Evolutionary conservation across 768 basidiomycete species (phyloP), one percentile per base, ranked within the genome.

Genomic region (Thelephora aurantiotincta): DNA sequence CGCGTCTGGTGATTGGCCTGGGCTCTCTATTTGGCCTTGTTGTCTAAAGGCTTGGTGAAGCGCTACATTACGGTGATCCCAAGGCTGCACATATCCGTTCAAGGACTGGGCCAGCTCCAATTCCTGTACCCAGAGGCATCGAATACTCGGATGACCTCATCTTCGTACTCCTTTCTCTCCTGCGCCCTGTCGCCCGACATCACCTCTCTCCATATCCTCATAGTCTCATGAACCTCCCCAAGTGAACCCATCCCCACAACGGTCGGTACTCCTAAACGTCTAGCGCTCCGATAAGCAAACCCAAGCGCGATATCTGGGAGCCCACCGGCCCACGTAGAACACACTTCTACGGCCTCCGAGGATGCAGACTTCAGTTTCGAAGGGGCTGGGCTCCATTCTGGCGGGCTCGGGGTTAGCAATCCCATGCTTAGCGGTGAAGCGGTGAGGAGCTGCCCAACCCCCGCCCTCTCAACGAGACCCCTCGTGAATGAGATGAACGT

Each of bases 391-490:
- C 91, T 87, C 89, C 88, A 92, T 2, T 60, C 11, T 1, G 82
- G 82, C 2, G 72, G 69, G 0, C 58, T 59, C 2, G 67, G 62
- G 0, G 78, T 77, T 33, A 93, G 70, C 2, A 92, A 72, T 0
- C 81, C 82, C 89, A 92, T 92, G 58, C 75, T 80, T 46, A 93
- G 68, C 6, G 90, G 90, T 2, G 88, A 89, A 1, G 90, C 90
- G 2, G 80, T 68, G 45, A 90, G 46, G 23, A 93, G 67, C 48
- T 86, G 82, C 48, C 62, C 59, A 38, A 93, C 73, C 44, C 74
- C 65, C 0, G 86, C 87, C 19, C 82, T 79, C 16, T 64, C 58
- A 52, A 68, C 66, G 47, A 91, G 72, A 35, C 73, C 70, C 11
- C 71, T 63, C 22, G 71, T 69, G 58, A 79, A 89, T 9, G 68